Percentiles rank a stretch among this genome's conserved stretches.
phyloP scores from a whole-genome alignment of 2,329 filamentous ascomycete species.

The Fusarium xylarioides region DNA sequence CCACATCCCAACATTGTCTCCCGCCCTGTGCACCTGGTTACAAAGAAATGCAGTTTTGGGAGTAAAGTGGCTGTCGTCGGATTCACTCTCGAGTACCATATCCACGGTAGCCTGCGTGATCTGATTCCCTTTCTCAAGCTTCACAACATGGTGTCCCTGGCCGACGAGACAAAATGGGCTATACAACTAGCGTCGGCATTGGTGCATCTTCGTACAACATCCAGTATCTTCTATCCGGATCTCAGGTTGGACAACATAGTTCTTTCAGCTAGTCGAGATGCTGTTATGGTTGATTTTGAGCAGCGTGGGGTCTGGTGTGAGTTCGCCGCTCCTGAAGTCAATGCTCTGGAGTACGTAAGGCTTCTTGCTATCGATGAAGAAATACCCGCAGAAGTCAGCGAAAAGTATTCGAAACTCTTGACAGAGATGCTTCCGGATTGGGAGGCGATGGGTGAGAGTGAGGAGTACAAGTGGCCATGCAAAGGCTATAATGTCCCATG shows the following conservation, averaged over 20 bases:
- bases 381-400: conserved; percentile 51
- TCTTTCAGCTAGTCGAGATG: conserved; percentile 56
- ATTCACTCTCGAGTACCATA: conserved; percentile 65
- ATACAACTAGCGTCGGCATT: conserved; percentile 62
- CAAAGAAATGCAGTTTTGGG: conserved; percentile 65
- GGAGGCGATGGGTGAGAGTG: conserved; percentile 51
- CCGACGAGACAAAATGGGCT: conserved; percentile 63
- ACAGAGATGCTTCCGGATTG: conserved; percentile 57
- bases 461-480: conserved; percentile 58
- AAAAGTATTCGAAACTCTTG: conserved; percentile 55
- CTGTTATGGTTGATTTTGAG: conserved; percentile 69
- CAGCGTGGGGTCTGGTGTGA: conserved; percentile 71
- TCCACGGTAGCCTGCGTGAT: conserved; percentile 64
- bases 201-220: conserved; percentile 57
- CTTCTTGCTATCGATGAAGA: conserved; percentile 61
- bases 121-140: conserved; percentile 61
- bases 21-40: conserved; percentile 62
- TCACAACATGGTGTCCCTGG: conserved; percentile 53
- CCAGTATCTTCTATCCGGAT: conserved; percentile 64
- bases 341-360: conserved; percentile 66
- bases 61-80: conserved; percentile 64
- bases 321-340: conserved; percentile 68
- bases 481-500: conserved; percentile 66
- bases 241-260: conserved; percentile 69
- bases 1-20: conserved; percentile 63